Evolutionary conservation across 139 green algal species (phyloP).

Genomic region (Choricystis sp.): DNA sequence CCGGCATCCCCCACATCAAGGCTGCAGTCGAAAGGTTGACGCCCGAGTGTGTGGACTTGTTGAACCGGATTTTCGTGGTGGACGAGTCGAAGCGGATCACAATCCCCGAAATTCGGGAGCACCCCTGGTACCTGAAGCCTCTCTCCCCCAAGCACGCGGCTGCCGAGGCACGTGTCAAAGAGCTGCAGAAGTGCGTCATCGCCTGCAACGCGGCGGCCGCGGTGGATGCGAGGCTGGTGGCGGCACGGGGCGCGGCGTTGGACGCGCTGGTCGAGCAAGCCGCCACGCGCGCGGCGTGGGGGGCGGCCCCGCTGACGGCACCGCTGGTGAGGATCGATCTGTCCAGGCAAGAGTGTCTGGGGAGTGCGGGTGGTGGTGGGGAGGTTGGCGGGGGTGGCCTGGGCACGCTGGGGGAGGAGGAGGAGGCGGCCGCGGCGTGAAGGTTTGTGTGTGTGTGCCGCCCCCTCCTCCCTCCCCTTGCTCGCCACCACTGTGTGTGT

Average conservation of each 20-base stretch:
- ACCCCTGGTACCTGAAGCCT: constrained; percentile 36
- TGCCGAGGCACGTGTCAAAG: constrained; percentile 7
- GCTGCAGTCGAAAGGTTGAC: constrained; percentile 33
- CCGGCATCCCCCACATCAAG: constrained; percentile 35
- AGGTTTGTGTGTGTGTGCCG: no score
- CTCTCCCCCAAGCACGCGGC: constrained; percentile 11
- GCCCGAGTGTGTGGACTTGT: constrained; percentile 42
- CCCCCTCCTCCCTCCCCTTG: no score
- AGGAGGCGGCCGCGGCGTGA: no score
- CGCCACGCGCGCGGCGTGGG: background rate
- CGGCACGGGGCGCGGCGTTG: background rate
- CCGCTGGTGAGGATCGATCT: background rate
- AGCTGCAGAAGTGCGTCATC: constrained; percentile 11
- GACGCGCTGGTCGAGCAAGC: background rate
- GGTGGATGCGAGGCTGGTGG: background rate
- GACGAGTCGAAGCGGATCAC: constrained; percentile 46
- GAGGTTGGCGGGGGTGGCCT: no score
- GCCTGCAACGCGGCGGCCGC: background rate
- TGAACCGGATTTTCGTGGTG: constrained; percentile 57
- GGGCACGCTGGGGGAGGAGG: no score
- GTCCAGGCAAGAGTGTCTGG: no score
- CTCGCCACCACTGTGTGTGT: no score
- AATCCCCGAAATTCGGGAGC: constrained; percentile 40
- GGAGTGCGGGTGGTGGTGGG: no score
- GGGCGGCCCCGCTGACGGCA: background rate